Percentiles rank a stretch among this genome's conserved stretches.
These are phyloP conservation scores for Eleusine coracana DNA, from an alignment of 176 grass and related monocot genomes.

Conservation along the genomic window DNA sequence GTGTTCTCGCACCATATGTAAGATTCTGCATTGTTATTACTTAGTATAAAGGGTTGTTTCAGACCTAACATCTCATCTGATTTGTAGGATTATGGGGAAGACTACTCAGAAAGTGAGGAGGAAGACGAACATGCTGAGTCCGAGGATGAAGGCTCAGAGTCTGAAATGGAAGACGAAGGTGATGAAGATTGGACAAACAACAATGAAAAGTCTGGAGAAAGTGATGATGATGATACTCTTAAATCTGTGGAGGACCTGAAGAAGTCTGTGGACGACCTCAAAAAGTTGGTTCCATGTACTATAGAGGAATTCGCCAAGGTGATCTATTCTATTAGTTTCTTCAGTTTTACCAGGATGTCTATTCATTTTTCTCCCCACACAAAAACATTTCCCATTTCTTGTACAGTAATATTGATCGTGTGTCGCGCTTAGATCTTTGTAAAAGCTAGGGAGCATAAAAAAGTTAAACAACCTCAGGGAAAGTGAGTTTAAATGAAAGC, in stretches of 20 bases:
- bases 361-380: slow-evolving; percentile 3
- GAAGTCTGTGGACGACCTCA: slow-evolving; percentile 66
- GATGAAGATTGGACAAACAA: slow-evolving; percentile 82
- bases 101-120: slow-evolving; percentile 70
- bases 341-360: background rate
- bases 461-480: background rate
- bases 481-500: background rate
- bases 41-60: slow-evolving; percentile 31
- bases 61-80: slow-evolving; percentile 40
- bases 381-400: background rate
- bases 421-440: slow-evolving; percentile 15
- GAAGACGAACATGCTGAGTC: slow-evolving; percentile 75
- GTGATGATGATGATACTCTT: slow-evolving; percentile 71
- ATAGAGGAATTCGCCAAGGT: slow-evolving; percentile 79
- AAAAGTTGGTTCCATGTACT: slow-evolving; percentile 68
- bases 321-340: slow-evolving; percentile 32
- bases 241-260: slow-evolving; percentile 68
- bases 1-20: slow-evolving; percentile 85
- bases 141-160: slow-evolving; percentile 77
- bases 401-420: slow-evolving; percentile 1
- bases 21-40: slow-evolving; percentile 29
- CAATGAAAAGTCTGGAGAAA: slow-evolving; percentile 76
- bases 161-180: slow-evolving; percentile 68
- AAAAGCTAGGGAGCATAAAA: slow-evolving; percentile 15
- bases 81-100: slow-evolving; percentile 71